Conservation (phyloP, 1,284 basidiomycete genomes). For the Somion occarium region DNA sequence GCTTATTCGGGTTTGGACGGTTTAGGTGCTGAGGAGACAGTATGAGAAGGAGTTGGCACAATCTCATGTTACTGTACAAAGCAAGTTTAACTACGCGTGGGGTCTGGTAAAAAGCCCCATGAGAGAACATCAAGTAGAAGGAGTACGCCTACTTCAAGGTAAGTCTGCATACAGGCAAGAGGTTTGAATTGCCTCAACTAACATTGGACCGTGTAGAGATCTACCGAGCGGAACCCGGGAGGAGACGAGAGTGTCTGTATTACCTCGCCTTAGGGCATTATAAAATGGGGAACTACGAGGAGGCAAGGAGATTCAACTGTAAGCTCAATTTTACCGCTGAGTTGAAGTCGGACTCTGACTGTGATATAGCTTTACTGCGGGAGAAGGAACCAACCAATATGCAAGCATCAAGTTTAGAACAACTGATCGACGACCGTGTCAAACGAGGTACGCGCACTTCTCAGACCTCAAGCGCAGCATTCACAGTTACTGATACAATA, state of each 20-base stretch:
- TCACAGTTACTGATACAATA: constrained; percentile 9
- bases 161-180: constrained; percentile 19
- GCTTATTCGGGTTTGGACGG: background rate
- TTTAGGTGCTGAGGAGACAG: constrained; percentile 77
- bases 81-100: constrained; percentile 98
- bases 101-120: constrained; percentile 88
- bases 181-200: background rate
- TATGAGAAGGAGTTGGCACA: constrained; percentile 86
- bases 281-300: constrained; percentile 94
- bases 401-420: constrained; percentile 84
- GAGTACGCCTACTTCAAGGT: constrained; percentile 92
- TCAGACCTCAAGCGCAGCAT: background rate
- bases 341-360: background rate
- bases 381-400: constrained; percentile 94
- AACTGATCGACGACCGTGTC: constrained; percentile 86
- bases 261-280: constrained; percentile 96
- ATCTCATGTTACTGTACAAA: constrained; percentile 89
- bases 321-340: constrained; percentile 23
- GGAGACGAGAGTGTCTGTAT: constrained; percentile 94
- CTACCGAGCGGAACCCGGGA: constrained; percentile 83
- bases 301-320: constrained; percentile 94
- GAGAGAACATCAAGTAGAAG: constrained; percentile 82
- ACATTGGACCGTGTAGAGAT: constrained; percentile 57
- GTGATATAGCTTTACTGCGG: constrained; percentile 68
- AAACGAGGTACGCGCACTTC: constrained; percentile 59